Evolutionary conservation across 1,139 yeast species (phyloP).

Genomic region (Blastobotrys elegans): DNA sequence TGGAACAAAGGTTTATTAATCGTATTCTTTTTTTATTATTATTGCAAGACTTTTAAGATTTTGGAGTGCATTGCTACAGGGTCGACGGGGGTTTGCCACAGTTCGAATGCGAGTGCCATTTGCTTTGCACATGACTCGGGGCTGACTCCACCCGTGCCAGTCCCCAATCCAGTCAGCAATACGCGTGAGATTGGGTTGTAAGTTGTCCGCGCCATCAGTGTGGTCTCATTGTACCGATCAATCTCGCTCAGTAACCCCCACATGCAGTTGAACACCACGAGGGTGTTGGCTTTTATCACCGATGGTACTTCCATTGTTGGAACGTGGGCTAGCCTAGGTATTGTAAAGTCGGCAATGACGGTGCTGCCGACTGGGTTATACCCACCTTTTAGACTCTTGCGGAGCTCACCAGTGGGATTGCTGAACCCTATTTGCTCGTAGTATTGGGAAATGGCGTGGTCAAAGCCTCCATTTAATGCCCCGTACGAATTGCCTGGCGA

Average conservation of each 20-base stretch:
- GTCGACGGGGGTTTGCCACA: constrained; percentile 1
- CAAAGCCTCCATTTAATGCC: constrained; percentile 50
- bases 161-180: constrained; percentile 47
- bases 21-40: too few relatives aligned
- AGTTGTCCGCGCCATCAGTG: constrained; percentile 4
- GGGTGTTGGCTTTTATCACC: constrained; percentile 18
- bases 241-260: constrained; percentile 41
- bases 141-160: constrained; percentile 47
- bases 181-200: constrained; percentile 28
- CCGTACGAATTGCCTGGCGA: constrained; percentile 55
- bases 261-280: constrained; percentile 41
- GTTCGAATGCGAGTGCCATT: constrained; percentile 2
- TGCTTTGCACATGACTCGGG: constrained; percentile 16
- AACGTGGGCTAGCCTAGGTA: constrained; percentile 38
- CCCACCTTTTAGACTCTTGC: constrained; percentile 27
- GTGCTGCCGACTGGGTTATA: constrained; percentile 35
- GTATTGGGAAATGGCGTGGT: constrained; percentile 38
- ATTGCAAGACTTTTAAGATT: too few relatives aligned
- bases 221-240: constrained; percentile 21
- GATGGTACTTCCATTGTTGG: constrained; percentile 49
- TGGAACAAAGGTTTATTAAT: too few relatives aligned
- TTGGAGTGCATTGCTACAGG: background rate
- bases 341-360: constrained; percentile 22
- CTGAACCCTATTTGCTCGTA: constrained; percentile 23
- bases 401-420: constrained; percentile 23